Conservation (phyloP, 2,329 filamentous ascomycete species). For the Samsoniella hepiali region DNA sequence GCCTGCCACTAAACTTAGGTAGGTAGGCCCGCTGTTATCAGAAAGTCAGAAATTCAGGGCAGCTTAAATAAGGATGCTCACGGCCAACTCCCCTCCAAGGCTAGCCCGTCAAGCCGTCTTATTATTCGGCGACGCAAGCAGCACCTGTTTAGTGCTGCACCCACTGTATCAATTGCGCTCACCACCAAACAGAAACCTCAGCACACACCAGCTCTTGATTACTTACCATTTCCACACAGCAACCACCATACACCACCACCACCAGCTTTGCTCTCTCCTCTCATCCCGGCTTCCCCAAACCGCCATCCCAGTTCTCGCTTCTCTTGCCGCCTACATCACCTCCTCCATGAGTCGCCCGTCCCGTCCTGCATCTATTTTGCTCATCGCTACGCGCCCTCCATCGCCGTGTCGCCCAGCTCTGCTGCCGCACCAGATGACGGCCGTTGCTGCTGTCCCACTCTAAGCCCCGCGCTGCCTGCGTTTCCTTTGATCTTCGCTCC, state of each 20-base stretch:
- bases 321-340: constrained; percentile 5
- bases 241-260: constrained; percentile 6
- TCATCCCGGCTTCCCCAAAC: not conserved
- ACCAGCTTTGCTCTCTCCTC: not conserved
- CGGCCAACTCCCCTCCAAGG: not conserved
- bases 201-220: not conserved
- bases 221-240: not conserved
- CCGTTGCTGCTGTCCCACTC: constrained; percentile 22
- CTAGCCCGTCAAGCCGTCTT: not conserved
- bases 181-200: not conserved
- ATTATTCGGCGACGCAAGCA: too few species aligned
- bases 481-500: constrained; percentile 6
- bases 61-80: constrained; percentile 2
- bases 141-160: too few species aligned
- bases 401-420: constrained; percentile 13
- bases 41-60: constrained; percentile 2
- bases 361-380: constrained; percentile 18
- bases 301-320: not conserved
- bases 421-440: constrained; percentile 25
- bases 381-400: constrained; percentile 22
- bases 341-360: constrained; percentile 11
- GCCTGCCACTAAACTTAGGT: not conserved
- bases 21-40: not conserved
- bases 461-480: constrained; percentile 27
- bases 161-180: too few species aligned